Evolutionary conservation across 257 asterid species (phyloP).

Genomic region (Anisodus acutangulus): DNA sequence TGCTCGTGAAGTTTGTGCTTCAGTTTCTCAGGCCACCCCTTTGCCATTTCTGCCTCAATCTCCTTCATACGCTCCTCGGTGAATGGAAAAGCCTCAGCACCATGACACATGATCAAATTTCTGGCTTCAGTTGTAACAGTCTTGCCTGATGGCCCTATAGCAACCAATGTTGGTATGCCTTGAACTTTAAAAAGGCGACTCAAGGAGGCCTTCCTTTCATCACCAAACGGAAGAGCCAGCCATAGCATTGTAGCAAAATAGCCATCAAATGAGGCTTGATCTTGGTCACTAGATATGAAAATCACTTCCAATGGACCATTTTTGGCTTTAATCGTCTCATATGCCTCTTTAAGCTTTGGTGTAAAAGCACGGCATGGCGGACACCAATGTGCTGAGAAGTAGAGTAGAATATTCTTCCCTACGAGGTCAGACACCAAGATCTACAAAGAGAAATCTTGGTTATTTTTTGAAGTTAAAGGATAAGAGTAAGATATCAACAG

Average conservation of each 20-base stretch:
- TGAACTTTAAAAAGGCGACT: constrained; percentile 63
- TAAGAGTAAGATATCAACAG: not conserved
- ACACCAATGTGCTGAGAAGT: constrained; percentile 96
- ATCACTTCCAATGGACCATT: constrained; percentile 62
- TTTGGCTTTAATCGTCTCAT: constrained; percentile 58
- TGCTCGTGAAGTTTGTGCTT: constrained; percentile 54
- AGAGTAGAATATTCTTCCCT: constrained; percentile 74
- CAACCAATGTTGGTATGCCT: constrained; percentile 80
- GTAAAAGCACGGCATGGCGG: constrained; percentile 95
- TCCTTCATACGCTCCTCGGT: constrained; percentile 70
- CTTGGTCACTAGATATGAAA: constrained; percentile 83
- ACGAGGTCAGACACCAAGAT: constrained; percentile 74
- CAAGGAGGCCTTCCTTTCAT: constrained; percentile 59
- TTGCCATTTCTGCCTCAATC: constrained; percentile 73
- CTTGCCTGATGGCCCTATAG: constrained; percentile 71
- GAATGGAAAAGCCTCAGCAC: constrained; percentile 81
- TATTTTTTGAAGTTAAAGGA: not conserved
- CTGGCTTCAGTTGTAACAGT: constrained; percentile 67
- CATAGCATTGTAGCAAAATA: constrained; percentile 87
- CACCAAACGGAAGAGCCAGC: constrained; percentile 88
- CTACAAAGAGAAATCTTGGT: constrained; percentile 43
- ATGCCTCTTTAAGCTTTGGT: constrained; percentile 67
- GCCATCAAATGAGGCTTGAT: constrained; percentile 70
- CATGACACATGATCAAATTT: constrained; percentile 54
- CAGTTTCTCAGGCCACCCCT: constrained; percentile 71